Conservation (phyloP, 345 rosid species). For the Carallia pectinifolia region DNA sequence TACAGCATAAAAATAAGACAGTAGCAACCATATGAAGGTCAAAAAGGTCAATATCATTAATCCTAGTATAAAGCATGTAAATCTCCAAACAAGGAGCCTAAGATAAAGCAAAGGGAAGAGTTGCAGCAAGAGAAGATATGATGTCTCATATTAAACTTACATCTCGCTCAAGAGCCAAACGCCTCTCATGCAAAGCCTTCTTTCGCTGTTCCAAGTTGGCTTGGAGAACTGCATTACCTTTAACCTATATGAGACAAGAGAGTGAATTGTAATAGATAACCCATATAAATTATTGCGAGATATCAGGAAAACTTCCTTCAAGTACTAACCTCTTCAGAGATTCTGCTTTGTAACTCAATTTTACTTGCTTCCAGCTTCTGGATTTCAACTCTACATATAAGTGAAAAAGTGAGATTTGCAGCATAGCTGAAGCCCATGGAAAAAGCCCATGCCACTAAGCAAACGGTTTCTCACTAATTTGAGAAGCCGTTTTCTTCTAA, state of each 20-base stretch:
- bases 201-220: conserved; percentile 63
- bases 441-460: background rate
- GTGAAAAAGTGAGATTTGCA: conserved; percentile 3
- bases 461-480: background rate
- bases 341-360: conserved; percentile 57
- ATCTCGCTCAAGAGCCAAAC: conserved; percentile 69
- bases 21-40: background rate
- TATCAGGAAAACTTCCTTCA: conserved; percentile 2
- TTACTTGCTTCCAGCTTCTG: conserved; percentile 68
- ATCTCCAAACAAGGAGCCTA: conserved; percentile 7
- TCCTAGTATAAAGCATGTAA: background rate
- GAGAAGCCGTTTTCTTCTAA: no score
- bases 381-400: conserved; percentile 52
- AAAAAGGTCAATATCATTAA: background rate
- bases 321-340: conserved; percentile 61
- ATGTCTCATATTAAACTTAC: conserved; percentile 42
- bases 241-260: conserved; percentile 42
- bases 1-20: background rate
- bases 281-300: conserved; percentile 8
- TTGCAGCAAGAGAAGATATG: background rate
- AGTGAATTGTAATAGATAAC: background rate
- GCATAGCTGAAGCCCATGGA: background rate
- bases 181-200: conserved; percentile 58
- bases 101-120: background rate
- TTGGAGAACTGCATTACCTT: conserved; percentile 58